Percentiles rank a stretch among this genome's conserved stretches.
Conservation (phyloP, 345 rosid genomes). For the Sonneratia caseolaris region DNA sequence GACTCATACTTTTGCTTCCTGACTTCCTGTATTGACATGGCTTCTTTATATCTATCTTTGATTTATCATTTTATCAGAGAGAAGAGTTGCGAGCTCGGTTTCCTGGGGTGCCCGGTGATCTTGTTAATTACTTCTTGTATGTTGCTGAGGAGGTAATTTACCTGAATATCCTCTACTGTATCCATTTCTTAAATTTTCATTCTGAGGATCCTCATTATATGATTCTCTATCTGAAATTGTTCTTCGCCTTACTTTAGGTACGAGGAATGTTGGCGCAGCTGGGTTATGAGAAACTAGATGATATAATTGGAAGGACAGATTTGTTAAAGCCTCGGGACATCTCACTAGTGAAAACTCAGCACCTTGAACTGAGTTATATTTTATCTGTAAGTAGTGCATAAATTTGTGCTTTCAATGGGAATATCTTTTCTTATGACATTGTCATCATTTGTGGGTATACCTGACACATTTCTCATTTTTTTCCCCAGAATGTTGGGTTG, state of each 20-base stretch:
- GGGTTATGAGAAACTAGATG: conserved; percentile 89
- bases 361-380: conserved; percentile 77
- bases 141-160: conserved; percentile 93
- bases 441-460: conserved; percentile 3
- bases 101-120: conserved; percentile 99
- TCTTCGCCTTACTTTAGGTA: conserved; percentile 38
- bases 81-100: conserved; percentile 97
- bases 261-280: conserved; percentile 88
- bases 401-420: conserved; percentile 5
- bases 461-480: conserved; percentile 8
- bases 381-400: conserved; percentile 45
- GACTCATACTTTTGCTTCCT: conserved; percentile 8
- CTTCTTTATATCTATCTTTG: conserved; percentile 5
- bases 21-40: conserved; percentile 4
- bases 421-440: conserved; percentile 4
- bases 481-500: conserved; percentile 61
- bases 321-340: conserved; percentile 74
- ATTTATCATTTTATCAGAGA: conserved; percentile 33
- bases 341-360: conserved; percentile 96
- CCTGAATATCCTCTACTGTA: conserved; percentile 5
- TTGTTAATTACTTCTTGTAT: conserved; percentile 85
- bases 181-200: not conserved
- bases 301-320: conserved; percentile 76
- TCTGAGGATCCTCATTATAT: not conserved
- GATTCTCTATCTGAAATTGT: not conserved